Evolutionary conservation across 495 filamentous ascomycete genomes (phyloP), one percentile per base, ranked within the genome.

Genomic region (Recurvomyces mirabilis): DNA sequence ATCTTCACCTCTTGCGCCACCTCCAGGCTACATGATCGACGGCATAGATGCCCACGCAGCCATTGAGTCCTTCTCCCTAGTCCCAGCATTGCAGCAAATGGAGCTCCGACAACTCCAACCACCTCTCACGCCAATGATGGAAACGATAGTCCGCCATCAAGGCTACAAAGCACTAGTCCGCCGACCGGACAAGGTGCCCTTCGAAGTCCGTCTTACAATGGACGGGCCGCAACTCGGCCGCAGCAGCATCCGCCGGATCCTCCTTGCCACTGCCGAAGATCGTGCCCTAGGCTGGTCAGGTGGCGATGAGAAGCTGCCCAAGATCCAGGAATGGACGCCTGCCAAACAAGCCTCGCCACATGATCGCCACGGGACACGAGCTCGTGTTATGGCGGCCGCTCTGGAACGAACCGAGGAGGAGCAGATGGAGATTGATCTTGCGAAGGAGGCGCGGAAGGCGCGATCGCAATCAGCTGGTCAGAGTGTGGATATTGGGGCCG

Each of bases 61-160:
- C 0, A 48, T 75, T 0, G 51, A 61, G 22, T 53, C 60, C n/a
- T 80, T 74, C 57, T 66, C 74, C 11, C 62, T 80, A 5, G 59
- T 67, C 1, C 70, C 75, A 14, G 63, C 69, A 1, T 60, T 58
- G 24, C 61, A 65, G 11, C 44, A 38, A 3, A 38, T 65, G 5
- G 43, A 48, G 15, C 46, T 66, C 10, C 53, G 54, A 21, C 35
- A 58, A 38, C 42, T 62, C 5, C 36, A 46, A 36, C 47, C 52
- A 13, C 60, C 60, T 0, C 50, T 59, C 38, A 34, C 48, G 19
- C 54, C 57, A 0, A 11, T 43, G 13, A 40, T 60, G n/a, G 40
- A 46, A 19, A 11, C 18, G 14, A 41, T 64, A 17, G 31, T 60
- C n/a, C 32, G 46, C 5, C 29, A 43, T 12, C 47, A 52, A 26